Conservation (phyloP, 2,329 filamentous ascomycete genomes). For the Calonectria pauciramosa region DNA sequence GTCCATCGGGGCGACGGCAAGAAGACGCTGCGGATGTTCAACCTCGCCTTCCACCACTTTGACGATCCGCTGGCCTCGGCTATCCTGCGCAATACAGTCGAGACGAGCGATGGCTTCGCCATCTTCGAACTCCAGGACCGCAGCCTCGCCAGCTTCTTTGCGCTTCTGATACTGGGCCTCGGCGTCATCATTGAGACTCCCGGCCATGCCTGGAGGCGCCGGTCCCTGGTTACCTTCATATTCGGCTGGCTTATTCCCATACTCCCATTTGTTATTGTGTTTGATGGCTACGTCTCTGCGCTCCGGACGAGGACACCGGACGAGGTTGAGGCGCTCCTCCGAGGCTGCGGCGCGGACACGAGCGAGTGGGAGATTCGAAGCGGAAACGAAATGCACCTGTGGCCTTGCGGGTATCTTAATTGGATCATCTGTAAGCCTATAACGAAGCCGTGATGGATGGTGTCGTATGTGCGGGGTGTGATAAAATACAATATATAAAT, state of each 20-base stretch:
- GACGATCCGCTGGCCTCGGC: constrained; percentile 71
- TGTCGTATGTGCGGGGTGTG: constrained; percentile 14
- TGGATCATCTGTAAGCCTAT: constrained; percentile 65
- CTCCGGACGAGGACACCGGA: constrained; percentile 76
- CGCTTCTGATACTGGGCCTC: constrained; percentile 66
- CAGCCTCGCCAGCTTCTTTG: constrained; percentile 65
- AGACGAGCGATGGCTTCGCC: constrained; percentile 75
- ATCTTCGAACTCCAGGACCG: constrained; percentile 84
- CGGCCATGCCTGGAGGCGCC: constrained; percentile 65
- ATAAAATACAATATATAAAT: constrained; percentile 10
- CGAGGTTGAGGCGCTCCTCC: constrained; percentile 73
- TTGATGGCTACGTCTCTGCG: constrained; percentile 78
- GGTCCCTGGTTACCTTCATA: constrained; percentile 68
- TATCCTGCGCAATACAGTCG: constrained; percentile 75
- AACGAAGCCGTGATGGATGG: constrained; percentile 24
- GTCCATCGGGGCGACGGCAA: constrained; percentile 54
- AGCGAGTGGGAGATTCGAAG: constrained; percentile 64
- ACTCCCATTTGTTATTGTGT: constrained; percentile 75
- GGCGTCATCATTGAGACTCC: constrained; percentile 66
- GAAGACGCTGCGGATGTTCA: constrained; percentile 78
- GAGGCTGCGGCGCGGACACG: constrained; percentile 61
- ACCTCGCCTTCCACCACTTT: constrained; percentile 84
- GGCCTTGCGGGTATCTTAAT: constrained; percentile 64
- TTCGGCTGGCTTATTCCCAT: constrained; percentile 78
- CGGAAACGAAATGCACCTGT: constrained; percentile 62